Evolutionary conservation across 768 basidiomycete genomes (phyloP).

Genomic region (Lentinula sp.): DNA sequence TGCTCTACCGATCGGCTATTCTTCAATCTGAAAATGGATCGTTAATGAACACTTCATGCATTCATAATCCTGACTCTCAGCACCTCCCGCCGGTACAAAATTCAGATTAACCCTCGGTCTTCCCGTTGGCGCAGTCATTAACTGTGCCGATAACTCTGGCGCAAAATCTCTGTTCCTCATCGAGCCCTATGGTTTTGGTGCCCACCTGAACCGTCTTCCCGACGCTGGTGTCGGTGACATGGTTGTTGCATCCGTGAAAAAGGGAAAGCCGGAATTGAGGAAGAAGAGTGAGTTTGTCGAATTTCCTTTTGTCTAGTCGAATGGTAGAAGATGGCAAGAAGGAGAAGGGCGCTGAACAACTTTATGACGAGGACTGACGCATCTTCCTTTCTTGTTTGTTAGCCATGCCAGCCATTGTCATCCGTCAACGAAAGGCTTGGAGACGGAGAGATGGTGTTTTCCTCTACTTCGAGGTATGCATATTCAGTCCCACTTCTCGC

Average conservation of each 20-base stretch:
- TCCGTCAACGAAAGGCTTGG: constrained; percentile 99
- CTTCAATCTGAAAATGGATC: neutral
- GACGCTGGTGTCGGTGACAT: constrained; percentile 94
- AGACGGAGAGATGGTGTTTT: constrained; percentile 96
- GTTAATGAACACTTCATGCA: neutral
- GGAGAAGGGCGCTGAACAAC: neutral
- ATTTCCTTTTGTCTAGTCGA: neutral
- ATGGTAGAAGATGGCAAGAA: neutral
- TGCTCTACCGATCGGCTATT: neutral
- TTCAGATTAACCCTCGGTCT: constrained; percentile 94
- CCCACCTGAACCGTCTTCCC: constrained; percentile 94
- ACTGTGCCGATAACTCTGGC: constrained; percentile 99
- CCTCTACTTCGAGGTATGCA: constrained; percentile 89
- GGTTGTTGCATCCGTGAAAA: constrained; percentile 97
- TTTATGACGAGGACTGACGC: constrained; percentile 7
- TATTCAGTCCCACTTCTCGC: neutral
- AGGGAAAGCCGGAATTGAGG: constrained; percentile 98
- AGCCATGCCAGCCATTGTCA: constrained; percentile 97
- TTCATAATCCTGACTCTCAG: neutral
- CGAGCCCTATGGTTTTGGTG: constrained; percentile 92
- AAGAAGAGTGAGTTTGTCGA: constrained; percentile 83
- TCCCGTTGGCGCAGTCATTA: constrained; percentile 89
- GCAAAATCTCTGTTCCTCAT: constrained; percentile 95
- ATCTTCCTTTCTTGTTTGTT: constrained; percentile 5
- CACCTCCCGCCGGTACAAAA: constrained; percentile 82